These are phyloP conservation scores for Neostapfia colusana DNA, from an alignment of 176 grass and related monocot species.

Conservation along the genomic window DNA sequence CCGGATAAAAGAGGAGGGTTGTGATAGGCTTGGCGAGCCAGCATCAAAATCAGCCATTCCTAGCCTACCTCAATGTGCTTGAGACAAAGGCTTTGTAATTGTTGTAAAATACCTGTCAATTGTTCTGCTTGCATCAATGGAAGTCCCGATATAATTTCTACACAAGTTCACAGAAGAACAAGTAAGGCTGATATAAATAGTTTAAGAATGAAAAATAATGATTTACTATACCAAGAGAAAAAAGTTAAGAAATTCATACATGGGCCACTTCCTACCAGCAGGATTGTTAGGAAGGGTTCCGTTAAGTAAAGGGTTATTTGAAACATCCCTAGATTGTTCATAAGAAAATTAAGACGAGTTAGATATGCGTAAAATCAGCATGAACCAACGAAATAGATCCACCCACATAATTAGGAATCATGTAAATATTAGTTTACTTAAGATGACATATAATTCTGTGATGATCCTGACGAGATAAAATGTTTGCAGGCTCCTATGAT, in stretches of 20 bases:
- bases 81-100: no score
- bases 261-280: not conserved
- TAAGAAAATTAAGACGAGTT: constrained; percentile 23
- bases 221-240: constrained; percentile 3
- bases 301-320: constrained; percentile 36
- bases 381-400: not conserved
- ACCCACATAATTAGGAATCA: not conserved
- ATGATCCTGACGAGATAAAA: not conserved
- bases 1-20: no score
- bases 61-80: no score
- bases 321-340: constrained; percentile 57
- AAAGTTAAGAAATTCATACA: constrained; percentile 28
- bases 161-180: constrained; percentile 9
- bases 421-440: not conserved
- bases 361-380: constrained; percentile 1
- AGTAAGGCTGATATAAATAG: not conserved
- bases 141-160: constrained; percentile 49
- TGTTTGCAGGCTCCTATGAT: not conserved
- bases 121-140: constrained; percentile 3
- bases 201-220: not conserved
- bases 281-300: constrained; percentile 24
- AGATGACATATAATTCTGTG: not conserved
- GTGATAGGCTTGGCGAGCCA: no score
- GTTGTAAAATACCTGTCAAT: constrained; percentile 39
- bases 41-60: no score